Percentiles rank a stretch among this genome's conserved stretches.
Evolutionary conservation across 805 yeast species (phyloP).

Genomic region (Saccharomycopsis schoenii): DNA sequence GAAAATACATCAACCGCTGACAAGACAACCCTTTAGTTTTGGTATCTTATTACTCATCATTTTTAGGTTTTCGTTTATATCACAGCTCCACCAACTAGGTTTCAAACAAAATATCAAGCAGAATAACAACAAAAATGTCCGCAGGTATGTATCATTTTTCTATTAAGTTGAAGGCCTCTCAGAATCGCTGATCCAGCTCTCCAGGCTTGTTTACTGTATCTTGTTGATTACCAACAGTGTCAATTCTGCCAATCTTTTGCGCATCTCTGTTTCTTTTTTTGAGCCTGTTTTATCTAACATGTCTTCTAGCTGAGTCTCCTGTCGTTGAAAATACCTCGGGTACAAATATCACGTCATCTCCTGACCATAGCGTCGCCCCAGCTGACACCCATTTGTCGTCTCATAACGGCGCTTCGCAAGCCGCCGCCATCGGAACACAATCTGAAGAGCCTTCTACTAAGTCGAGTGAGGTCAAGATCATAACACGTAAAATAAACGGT

Average conservation of each 20-base stretch:
- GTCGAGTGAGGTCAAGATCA: slow-evolving; percentile 42
- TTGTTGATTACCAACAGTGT: too few relatives aligned
- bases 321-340: background rate
- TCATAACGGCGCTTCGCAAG: background rate
- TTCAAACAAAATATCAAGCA: too few relatives aligned
- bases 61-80: too few relatives aligned
- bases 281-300: background rate
- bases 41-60: background rate
- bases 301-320: background rate
- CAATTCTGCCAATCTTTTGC: background rate
- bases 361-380: background rate
- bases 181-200: too few relatives aligned
- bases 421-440: background rate
- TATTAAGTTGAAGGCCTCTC: too few relatives aligned
- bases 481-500: slow-evolving; percentile 77
- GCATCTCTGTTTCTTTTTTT: background rate
- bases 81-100: background rate
- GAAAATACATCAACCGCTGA: background rate
- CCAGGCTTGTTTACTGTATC: too few relatives aligned
- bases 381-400: background rate
- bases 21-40: background rate
- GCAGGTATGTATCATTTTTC: background rate
- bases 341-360: background rate
- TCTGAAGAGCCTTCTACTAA: background rate
- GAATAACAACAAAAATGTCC: background rate